A percentile compares a stretch with the other conserved stretches of the same genome.
Conservation (phyloP, 78 protist genomes). For the Dictyostelium intermedium region DNA sequence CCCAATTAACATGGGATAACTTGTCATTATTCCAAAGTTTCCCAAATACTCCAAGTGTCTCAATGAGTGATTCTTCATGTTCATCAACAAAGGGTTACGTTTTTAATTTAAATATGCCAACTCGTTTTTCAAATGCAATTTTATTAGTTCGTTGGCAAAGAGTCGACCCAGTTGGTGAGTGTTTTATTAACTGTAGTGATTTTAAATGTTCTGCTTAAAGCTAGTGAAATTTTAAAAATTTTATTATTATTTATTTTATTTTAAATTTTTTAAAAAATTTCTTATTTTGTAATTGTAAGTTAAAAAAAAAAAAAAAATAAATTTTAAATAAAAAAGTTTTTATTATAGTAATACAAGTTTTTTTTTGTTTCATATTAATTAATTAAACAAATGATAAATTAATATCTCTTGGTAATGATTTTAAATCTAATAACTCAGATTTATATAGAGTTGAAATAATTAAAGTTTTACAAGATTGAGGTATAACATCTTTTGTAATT, state of each 20-base stretch:
- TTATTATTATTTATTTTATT: too few relatives aligned
- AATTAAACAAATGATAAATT: not conserved
- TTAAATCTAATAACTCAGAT: not conserved
- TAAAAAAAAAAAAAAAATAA: too few relatives aligned
- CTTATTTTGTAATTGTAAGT: too few relatives aligned
- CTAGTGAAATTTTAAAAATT: too few relatives aligned
- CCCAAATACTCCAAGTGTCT: not conserved
- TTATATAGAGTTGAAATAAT: not conserved
- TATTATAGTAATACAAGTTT: too few relatives aligned
- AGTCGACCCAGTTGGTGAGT: slow-evolving; percentile 61
- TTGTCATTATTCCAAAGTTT: not conserved
- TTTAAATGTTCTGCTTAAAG: not conserved
- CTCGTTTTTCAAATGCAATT: not conserved
- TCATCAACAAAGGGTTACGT: not conserved
- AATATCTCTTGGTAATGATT: not conserved
- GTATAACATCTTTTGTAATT: not conserved
- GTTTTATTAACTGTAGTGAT: slow-evolving; percentile 39
- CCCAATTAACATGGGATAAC: slow-evolving; percentile 26
- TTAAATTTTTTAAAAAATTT: too few relatives aligned
- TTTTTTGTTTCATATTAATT: too few relatives aligned
- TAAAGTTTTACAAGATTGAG: not conserved
- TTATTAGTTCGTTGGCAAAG: slow-evolving; percentile 38
- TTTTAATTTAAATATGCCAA: slow-evolving; percentile 6
- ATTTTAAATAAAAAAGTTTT: too few relatives aligned
- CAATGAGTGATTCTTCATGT: not conserved